Evolutionary conservation across 495 filamentous ascomycete species (phyloP).

Genomic region (Cercophora newfieldiana): DNA sequence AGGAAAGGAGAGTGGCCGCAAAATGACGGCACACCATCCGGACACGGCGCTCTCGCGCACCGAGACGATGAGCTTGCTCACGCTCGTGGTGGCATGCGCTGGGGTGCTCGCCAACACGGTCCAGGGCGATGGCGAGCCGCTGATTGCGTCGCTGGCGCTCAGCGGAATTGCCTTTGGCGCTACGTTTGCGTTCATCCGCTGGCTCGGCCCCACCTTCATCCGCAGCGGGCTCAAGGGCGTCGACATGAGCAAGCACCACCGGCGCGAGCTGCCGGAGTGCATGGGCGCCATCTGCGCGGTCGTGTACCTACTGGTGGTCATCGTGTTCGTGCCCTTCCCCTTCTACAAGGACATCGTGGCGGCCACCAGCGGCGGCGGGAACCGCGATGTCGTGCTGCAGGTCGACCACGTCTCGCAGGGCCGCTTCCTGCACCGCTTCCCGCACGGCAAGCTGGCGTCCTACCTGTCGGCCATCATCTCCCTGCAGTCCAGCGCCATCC

Average conservation of each 20-base stretch:
- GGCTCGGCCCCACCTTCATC: conserved; percentile 92
- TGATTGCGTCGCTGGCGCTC: conserved; percentile 84
- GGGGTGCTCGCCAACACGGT: conserved; percentile 81
- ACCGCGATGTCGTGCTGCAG: conserved; percentile 76
- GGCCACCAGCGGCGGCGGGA: conserved; percentile 92
- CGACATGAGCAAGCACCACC: conserved; percentile 79
- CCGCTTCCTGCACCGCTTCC: conserved; percentile 84
- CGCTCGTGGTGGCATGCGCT: conserved; percentile 67
- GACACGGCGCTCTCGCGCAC: conserved; percentile 56
- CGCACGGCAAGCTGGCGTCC: conserved; percentile 92
- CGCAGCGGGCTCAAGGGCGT: conserved; percentile 85
- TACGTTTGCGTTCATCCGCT: conserved; percentile 81
- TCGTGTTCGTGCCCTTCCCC: conserved; percentile 91
- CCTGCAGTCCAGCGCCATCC: conserved; percentile 81
- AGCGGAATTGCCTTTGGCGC: conserved; percentile 79
- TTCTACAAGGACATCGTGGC: conserved; percentile 98
- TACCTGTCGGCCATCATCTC: conserved; percentile 93
- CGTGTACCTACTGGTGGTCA: conserved; percentile 83
- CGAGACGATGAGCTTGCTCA: conserved; percentile 70
- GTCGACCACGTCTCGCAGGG: conserved; percentile 70
- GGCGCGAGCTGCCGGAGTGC: conserved; percentile 79
- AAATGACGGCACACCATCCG: neutral
- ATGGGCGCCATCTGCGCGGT: conserved; percentile 97
- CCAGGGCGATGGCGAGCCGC: conserved; percentile 76
- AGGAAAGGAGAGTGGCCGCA: neutral